A percentile compares a stretch with the other conserved stretches of the same genome.
These are phyloP conservation scores for Strobilomyces confusus DNA, from an alignment of 768 basidiomycete genomes.

Conservation along the genomic window DNA sequence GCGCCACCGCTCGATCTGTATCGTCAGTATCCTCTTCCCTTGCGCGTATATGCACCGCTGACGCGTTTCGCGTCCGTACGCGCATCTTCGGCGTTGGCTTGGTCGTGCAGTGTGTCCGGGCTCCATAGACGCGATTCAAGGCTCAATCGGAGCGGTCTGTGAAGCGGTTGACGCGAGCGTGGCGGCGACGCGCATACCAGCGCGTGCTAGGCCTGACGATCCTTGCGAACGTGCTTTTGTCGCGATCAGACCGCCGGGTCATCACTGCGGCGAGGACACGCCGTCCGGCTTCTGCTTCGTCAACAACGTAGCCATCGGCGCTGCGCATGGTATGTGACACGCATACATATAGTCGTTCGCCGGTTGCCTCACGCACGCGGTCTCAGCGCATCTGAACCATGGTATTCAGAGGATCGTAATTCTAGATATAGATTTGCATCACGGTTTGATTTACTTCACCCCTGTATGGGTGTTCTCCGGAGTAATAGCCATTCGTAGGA, in stretches of 20 bases:
- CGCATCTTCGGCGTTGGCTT: neutral
- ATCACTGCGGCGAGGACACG: slow-evolving; percentile 88
- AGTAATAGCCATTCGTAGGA: slow-evolving; percentile 40
- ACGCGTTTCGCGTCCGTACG: no score
- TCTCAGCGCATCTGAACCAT: slow-evolving; percentile 76
- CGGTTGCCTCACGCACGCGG: neutral
- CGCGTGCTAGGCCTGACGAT: slow-evolving; percentile 3
- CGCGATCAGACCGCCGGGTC: slow-evolving; percentile 85
- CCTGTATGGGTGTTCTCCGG: neutral
- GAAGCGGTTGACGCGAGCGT: slow-evolving; percentile 80
- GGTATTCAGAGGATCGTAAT: slow-evolving; percentile 76
- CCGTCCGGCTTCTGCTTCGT: slow-evolving; percentile 95
- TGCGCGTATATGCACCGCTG: neutral
- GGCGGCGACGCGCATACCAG: slow-evolving; percentile 18
- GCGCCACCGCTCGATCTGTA: slow-evolving; percentile 81
- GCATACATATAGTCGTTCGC: neutral
- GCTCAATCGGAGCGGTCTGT: slow-evolving; percentile 79
- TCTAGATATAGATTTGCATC: slow-evolving; percentile 68
- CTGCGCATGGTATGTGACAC: slow-evolving; percentile 71
- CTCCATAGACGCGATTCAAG: slow-evolving; percentile 74
- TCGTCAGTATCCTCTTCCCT: slow-evolving; percentile 42
- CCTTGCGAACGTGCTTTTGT: slow-evolving; percentile 61
- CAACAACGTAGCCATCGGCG: slow-evolving; percentile 88
- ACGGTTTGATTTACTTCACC: slow-evolving; percentile 14
- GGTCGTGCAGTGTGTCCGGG: slow-evolving; percentile 62